These are phyloP conservation scores for Citropsis articulata DNA, from an alignment of 345 rosid species.

Conservation along the genomic window DNA sequence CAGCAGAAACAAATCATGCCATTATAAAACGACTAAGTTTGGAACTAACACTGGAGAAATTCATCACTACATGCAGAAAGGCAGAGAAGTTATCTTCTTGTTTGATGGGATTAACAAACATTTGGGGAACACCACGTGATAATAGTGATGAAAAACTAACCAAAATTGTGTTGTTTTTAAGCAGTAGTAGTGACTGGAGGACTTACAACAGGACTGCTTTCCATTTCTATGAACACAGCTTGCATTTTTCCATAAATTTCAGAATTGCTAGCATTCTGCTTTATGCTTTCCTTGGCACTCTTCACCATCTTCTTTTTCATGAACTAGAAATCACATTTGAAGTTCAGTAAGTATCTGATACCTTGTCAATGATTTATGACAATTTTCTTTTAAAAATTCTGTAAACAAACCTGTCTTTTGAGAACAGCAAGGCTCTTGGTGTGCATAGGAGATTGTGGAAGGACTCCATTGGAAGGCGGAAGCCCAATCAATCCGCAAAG, in stretches of 20 bases:
- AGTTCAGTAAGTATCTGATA: slow-evolving; percentile 2
- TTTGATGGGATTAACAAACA: neutral
- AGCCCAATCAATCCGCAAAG: slow-evolving; percentile 80
- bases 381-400: neutral
- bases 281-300: slow-evolving; percentile 71
- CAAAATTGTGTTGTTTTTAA: neutral
- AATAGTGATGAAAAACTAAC: neutral
- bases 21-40: neutral
- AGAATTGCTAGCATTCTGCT: slow-evolving; percentile 49
- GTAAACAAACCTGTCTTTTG: slow-evolving; percentile 49
- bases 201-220: slow-evolving; percentile 54
- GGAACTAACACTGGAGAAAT: neutral
- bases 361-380: neutral
- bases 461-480: slow-evolving; percentile 87
- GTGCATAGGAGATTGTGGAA: slow-evolving; percentile 97
- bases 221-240: slow-evolving; percentile 63
- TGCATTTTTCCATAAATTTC: slow-evolving; percentile 72
- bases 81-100: neutral
- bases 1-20: slow-evolving; percentile 3
- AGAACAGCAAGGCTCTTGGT: slow-evolving; percentile 83
- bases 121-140: neutral
- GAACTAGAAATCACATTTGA: slow-evolving; percentile 32
- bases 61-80: neutral
- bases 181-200: neutral
- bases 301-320: slow-evolving; percentile 66